Percentiles rank a stretch among this genome's conserved stretches.
Conservation (phyloP, 2,329 filamentous ascomycete genomes). For the Chrysosphaeria jannelii region DNA sequence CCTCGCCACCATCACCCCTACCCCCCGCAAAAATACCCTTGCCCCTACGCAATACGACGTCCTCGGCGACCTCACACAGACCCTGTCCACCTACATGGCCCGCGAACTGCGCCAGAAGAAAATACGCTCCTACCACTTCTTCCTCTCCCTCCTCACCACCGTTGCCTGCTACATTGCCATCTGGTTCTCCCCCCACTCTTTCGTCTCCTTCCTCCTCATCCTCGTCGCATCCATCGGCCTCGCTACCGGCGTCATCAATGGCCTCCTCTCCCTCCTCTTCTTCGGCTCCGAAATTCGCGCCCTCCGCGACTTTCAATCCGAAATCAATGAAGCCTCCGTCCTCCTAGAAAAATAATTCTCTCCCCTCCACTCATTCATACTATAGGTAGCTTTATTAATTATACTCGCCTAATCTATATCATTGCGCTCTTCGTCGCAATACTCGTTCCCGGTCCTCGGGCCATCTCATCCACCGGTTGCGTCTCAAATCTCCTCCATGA, state of each 20-base stretch:
- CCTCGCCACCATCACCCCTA: slow-evolving; percentile 43
- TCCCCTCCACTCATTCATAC: neutral
- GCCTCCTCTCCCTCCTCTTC: slow-evolving; percentile 65
- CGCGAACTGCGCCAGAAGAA: slow-evolving; percentile 45
- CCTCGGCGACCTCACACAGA: slow-evolving; percentile 43
- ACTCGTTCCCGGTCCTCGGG: too few relatives aligned
- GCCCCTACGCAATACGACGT: slow-evolving; percentile 8
- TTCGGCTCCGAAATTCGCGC: slow-evolving; percentile 57
- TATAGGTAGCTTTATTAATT: slow-evolving; percentile 1
- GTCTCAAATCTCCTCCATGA: slow-evolving; percentile 48
- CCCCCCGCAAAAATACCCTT: neutral
- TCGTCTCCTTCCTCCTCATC: slow-evolving; percentile 51
- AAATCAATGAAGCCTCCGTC: slow-evolving; percentile 55
- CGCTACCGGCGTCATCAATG: slow-evolving; percentile 48
- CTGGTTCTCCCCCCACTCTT: slow-evolving; percentile 50
- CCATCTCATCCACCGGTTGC: too few relatives aligned
- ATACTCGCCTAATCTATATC: too few relatives aligned
- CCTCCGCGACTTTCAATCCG: slow-evolving; percentile 79
- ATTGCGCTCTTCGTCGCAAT: too few relatives aligned
- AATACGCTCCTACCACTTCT: slow-evolving; percentile 46
- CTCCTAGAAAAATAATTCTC: too few relatives aligned
- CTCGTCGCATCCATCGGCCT: slow-evolving; percentile 53
- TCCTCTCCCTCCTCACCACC: slow-evolving; percentile 30
- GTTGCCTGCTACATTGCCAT: slow-evolving; percentile 50
- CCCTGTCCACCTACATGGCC: slow-evolving; percentile 30